Conservation (phyloP, 73 alveolate genomes). For the Paramecium caudatum region DNA sequence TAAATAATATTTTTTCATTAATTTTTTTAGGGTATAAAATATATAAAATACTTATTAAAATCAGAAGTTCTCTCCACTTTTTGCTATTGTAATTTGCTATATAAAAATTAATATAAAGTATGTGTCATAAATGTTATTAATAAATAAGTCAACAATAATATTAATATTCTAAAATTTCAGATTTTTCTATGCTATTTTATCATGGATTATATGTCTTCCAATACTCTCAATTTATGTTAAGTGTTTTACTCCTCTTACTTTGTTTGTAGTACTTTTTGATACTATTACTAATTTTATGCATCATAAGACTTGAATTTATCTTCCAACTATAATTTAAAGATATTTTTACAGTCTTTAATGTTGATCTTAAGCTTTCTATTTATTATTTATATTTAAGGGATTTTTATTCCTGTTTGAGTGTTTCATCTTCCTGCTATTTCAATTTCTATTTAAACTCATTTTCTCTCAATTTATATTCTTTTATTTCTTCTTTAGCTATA, state of each 20-base stretch:
- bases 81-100: no score
- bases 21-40: no score
- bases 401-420: neutral
- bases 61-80: no score
- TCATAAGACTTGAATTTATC: conserved; percentile 38
- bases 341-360: neutral
- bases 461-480: conserved; percentile 51
- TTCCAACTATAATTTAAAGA: conserved; percentile 2
- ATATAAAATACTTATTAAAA: no score
- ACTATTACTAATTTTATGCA: neutral
- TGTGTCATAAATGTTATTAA: neutral
- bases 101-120: no score
- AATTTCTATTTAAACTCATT: conserved; percentile 7
- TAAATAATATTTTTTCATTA: no score
- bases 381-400: neutral
- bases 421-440: neutral
- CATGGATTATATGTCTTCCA: conserved; percentile 55
- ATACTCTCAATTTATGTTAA: conserved; percentile 60
- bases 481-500: conserved; percentile 3
- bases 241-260: neutral
- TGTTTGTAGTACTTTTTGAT: neutral
- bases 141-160: neutral
- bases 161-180: conserved; percentile 28
- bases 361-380: neutral
- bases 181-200: conserved; percentile 56